phyloP scores from a whole-genome alignment of 2,329 filamentous ascomycete genomes.

The Blastomyces gilchristii region DNA sequence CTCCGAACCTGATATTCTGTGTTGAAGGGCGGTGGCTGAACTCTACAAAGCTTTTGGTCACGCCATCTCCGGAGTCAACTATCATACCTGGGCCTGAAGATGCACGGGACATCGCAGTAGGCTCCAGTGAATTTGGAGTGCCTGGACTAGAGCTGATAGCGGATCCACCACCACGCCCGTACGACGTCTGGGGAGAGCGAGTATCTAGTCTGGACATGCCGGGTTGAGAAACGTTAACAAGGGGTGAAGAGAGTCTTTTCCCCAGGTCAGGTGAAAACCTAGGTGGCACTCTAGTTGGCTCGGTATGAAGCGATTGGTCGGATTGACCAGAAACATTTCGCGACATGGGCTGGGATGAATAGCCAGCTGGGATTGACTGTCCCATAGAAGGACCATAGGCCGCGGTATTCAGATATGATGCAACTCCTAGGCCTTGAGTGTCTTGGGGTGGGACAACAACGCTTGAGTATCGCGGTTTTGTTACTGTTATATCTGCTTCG shows the following conservation, averaged over 20 bases:
- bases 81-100: slow-evolving; percentile 22
- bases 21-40: slow-evolving; percentile 11
- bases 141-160: slow-evolving; percentile 10
- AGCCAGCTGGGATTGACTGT: slow-evolving; percentile 16
- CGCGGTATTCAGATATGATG: slow-evolving; percentile 7
- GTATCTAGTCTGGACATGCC: not conserved
- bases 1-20: slow-evolving; percentile 20
- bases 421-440: slow-evolving; percentile 4
- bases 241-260: not conserved
- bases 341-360: slow-evolving; percentile 23
- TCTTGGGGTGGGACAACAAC: slow-evolving; percentile 6
- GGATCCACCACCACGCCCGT: slow-evolving; percentile 10
- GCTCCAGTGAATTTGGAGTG: slow-evolving; percentile 12
- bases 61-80: slow-evolving; percentile 15
- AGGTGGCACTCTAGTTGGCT: slow-evolving; percentile 14
- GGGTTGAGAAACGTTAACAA: not conserved
- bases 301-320: slow-evolving; percentile 18
- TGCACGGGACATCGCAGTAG: slow-evolving; percentile 16
- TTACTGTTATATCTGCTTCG: slow-evolving; percentile 27
- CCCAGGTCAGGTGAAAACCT: slow-evolving; percentile 10
- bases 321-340: slow-evolving; percentile 22
- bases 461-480: slow-evolving; percentile 14
- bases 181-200: slow-evolving; percentile 8
- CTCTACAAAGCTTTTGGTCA: slow-evolving; percentile 14
- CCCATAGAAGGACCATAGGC: slow-evolving; percentile 1